Evolutionary conservation across 495 filamentous ascomycete species (phyloP), one percentile per base, ranked within the genome.

Genomic region (Lasiosphaeriaceae sp.): DNA sequence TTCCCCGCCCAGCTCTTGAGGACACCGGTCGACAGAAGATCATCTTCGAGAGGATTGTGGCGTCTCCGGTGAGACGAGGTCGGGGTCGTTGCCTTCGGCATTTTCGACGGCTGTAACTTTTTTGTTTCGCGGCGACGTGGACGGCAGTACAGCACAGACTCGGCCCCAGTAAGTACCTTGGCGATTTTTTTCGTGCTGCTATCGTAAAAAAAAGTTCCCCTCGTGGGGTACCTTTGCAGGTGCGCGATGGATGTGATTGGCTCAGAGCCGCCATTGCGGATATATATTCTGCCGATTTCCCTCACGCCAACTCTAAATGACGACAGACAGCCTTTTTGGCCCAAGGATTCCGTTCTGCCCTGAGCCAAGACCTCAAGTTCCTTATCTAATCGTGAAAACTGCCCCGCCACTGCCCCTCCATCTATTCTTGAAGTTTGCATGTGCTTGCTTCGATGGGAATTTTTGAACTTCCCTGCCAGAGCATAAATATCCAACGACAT

Each of bases 1-100:
- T 77, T 67, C 70, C 78, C 67, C 65, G 66, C 51, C 57, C 82
- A 68, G 71, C 74, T 71, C 73, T 83, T 69, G 26, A 88, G 67
- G 48, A 83, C 79, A n/a, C 83, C 86, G 11, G 80, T 83, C 20
- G 86, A 79, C 50, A 83, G 61, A 44, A 90, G 78, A 65, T 90
- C 88, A 62, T 89, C 83, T 52, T 87, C 86, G 47, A 92, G 77
- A 55, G 87, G 86, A 60, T 87, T 89, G 69, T 90, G 87, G 49
- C 86, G 77, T 41, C 73, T 69, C 48, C 60, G 55, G 34, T 60
- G 71, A 22, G 64, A 65, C 23, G 73, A 62, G n/a, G 65, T 70
- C 2, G 73, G 69, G 4, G 77, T 74, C 2, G 71, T 77, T 24
- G 74, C 74, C 62, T 83, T 83, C 24, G 80, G 80, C 80, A 83